Percentiles rank a stretch among this genome's conserved stretches.
Evolutionary conservation across 371 early-diverging fungal species (phyloP).

Genomic region (Saksenaea oblongispora): DNA sequence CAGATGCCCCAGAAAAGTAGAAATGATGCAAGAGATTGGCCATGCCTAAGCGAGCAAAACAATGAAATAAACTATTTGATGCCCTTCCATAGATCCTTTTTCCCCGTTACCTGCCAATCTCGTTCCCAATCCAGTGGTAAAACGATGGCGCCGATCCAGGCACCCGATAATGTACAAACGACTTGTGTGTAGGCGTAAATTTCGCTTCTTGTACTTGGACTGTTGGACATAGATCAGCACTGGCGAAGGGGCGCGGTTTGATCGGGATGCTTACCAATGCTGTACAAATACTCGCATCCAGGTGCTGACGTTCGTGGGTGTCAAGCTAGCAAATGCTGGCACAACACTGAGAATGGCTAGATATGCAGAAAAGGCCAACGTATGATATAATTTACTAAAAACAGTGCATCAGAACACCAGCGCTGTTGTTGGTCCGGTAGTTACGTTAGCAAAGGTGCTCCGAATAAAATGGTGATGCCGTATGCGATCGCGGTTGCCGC

Average conservation of each 20-base stretch:
- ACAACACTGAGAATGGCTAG: conserved; percentile 38
- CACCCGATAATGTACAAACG: conserved; percentile 42
- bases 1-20: conserved; percentile 46
- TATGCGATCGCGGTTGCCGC: conserved; percentile 27
- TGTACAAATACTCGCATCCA: conserved; percentile 45
- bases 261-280: conserved; percentile 30
- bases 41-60: conserved; percentile 22
- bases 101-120: conserved; percentile 42
- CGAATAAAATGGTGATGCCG: conserved; percentile 41
- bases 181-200: conserved; percentile 50
- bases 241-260: neutral
- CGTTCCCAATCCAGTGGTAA: conserved; percentile 55
- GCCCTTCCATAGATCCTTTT: neutral
- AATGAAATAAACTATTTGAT: neutral
- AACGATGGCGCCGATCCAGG: conserved; percentile 57
- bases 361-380: conserved; percentile 42
- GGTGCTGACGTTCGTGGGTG: conserved; percentile 16
- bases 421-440: neutral
- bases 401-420: neutral
- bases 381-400: conserved; percentile 36
- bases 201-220: conserved; percentile 40
- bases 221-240: conserved; percentile 1
- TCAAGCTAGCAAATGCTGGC: conserved; percentile 31
- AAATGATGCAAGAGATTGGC: conserved; percentile 53
- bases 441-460: conserved; percentile 46